Evolutionary conservation across 169 alveolate genomes (phyloP), one percentile per base, ranked within the genome.

Genomic region (Plasmodium vinckei): DNA sequence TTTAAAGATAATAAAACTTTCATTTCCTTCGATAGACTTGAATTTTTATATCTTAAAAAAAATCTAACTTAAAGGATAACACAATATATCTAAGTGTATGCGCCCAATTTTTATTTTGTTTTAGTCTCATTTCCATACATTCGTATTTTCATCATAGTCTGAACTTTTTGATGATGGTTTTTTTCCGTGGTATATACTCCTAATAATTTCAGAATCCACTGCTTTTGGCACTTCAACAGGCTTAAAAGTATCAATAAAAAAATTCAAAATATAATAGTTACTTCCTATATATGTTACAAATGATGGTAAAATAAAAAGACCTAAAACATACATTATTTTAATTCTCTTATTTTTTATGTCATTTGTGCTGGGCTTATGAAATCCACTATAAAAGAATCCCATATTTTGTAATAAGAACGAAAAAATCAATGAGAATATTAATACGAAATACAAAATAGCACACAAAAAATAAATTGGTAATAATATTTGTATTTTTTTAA

Each of bases 221-320:
- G 65, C 89, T 70, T 64, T 79, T 23, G 89, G 89, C 9, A 79
- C 89, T 54, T 79, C 89, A 17, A 79, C 53, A 0, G 89, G 89
- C 47, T 67, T 79, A 56, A 79, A 79, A 13, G 89, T 79, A 9
- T 79, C 75, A 39, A 79, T 64, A 47, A 79, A 79, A 21, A 79
- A 79, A 56, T 67, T 79, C 71, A 79, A 17, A 13, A 79, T 47
- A 54, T 67, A 59, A 47, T 79, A 79, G 59, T 79, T 79, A 70
- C 84, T 67, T 17, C 89, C 89, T 39, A 70, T 59, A 33, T 65
- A 79, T 54, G 89, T 65, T 47, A 79, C 82, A 27, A 79, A 27
- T 9, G 72, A n/a, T 46, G 89, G 89, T 67, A 79, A 47, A 5
- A 79, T 13, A 33, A 79, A 79, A 5, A 79, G 44, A 19, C 89